Evolutionary conservation across 768 basidiomycete species (phyloP), one percentile per base, ranked within the genome.

Genomic region (Rhodosporidiobolus sp.): DNA sequence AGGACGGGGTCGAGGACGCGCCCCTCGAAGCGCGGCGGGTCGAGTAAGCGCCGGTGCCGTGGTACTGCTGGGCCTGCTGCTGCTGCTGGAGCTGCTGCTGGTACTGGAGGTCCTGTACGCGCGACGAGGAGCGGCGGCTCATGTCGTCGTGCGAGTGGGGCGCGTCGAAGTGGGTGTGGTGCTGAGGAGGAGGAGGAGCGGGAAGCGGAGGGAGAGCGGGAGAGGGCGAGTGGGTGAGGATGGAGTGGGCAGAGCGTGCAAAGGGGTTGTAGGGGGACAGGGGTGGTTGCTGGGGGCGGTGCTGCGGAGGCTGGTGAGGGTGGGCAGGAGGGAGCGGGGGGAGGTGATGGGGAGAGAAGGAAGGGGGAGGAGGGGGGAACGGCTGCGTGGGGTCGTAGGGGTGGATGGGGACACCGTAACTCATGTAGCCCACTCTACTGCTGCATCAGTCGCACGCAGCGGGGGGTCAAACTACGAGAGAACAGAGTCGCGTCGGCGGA

Each of bases 51-150:
- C 46, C 46, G 46, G n/a, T 9, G 45, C 45, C 22, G 52, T n/a
- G n/a, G 52, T 53, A 53, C 52, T 53, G 24, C 52, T 53, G 34
- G 8, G 55, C 3, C 19, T 43, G 10, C 16, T 3, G 26, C 38
- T 19, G 32, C 20, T 22, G 58, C 58, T 53, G 30, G 28, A 35
- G 35, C 32, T 38, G 22, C n/a, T 17, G 43, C 9, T 26, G 45
- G 6, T n/a, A 28, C 10, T 56, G 28, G 24, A 49, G 30, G 24
- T 34, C 34, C 14, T 45, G 56, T 2, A 49, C 38, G 38, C 54
- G 55, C 38, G 54, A 57, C 28, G 64, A 46, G 20, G 64, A 56
- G 28, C 64, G 24, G 10, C 65, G 59, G 45, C 17, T 30, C n/a
- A 28, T 24, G n/a, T 32, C n/a, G 59, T 28, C 28, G n/a, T n/a